Conservation (phyloP, 768 basidiomycete species). For the Krasilnikovozyma curviuscula region DNA sequence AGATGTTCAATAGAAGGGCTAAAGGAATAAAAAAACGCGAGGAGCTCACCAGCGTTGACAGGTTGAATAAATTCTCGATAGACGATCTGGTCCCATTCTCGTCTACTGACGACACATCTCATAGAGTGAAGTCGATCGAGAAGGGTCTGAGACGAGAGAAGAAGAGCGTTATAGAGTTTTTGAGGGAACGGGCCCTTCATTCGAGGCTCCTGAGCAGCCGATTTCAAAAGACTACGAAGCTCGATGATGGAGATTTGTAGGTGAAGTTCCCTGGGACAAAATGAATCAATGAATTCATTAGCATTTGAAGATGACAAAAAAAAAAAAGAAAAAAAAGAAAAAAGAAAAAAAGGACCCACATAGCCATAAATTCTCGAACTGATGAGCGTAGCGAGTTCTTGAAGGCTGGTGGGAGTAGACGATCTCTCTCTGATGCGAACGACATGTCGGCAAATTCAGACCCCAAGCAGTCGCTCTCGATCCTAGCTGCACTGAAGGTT, state of each 20-base stretch:
- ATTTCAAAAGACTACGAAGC: constrained; percentile 61
- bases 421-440: constrained; percentile 10
- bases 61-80: constrained; percentile 73
- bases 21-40: background rate
- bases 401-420: constrained; percentile 1
- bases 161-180: constrained; percentile 44
- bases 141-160: constrained; percentile 25
- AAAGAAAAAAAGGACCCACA: constrained; percentile 35
- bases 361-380: constrained; percentile 61
- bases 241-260: constrained; percentile 78
- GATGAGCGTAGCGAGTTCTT: constrained; percentile 11
- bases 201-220: constrained; percentile 82
- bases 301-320: background rate
- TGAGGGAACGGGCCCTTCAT: constrained; percentile 90
- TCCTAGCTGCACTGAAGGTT: constrained; percentile 45
- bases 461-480: constrained; percentile 11
- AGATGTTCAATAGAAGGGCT: background rate
- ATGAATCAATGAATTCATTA: background rate
- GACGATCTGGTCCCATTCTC: constrained; percentile 69
- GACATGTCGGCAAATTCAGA: too few relatives aligned
- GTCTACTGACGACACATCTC: constrained; percentile 86
- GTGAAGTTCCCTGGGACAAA: constrained; percentile 60
- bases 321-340: background rate
- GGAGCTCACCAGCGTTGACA: constrained; percentile 41
- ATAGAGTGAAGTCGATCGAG: constrained; percentile 64